Conservation (phyloP, 2,329 filamentous ascomycete species). For the Botrytis squamosa region DNA sequence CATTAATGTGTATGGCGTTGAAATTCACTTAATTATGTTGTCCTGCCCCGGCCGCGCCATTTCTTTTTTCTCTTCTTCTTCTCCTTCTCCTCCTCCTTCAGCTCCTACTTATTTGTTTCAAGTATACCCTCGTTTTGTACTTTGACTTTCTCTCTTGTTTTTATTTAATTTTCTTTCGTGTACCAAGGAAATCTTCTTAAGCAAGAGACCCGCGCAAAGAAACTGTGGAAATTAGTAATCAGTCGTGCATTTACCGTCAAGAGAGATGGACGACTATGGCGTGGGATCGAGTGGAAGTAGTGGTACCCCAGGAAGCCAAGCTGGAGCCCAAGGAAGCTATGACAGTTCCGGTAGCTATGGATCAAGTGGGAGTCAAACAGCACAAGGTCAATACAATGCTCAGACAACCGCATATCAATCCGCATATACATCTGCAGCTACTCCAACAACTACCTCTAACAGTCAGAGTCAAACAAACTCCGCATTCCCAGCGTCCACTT, state of each 20-base stretch:
- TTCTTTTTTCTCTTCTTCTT: not conserved
- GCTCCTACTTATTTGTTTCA: not conserved
- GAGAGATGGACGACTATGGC: constrained; percentile 2
- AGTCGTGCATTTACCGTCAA: not conserved
- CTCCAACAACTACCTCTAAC: constrained; percentile 17
- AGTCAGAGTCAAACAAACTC: constrained; percentile 20
- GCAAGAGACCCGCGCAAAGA: not conserved
- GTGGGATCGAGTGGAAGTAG: not conserved
- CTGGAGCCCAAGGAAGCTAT: not conserved
- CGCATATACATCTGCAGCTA: constrained; percentile 21
- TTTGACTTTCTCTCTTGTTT: not conserved
- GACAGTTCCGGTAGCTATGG: not conserved
- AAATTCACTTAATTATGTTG: constrained; percentile 17
- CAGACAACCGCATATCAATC: constrained; percentile 8
- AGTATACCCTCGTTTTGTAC: constrained; percentile 12
- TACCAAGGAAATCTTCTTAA: not conserved
- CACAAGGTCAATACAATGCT: not conserved
- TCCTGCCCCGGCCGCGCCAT: constrained; percentile 3
- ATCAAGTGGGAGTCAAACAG: not conserved
- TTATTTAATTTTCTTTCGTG: not conserved
- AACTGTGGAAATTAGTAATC: not conserved
- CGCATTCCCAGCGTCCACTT: constrained; percentile 13
- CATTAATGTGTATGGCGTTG: constrained; percentile 6
- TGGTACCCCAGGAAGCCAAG: not conserved
- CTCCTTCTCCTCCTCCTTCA: not conserved